A percentile compares a stretch with the other conserved stretches of the same genome.
These are phyloP conservation scores for Solanum hybrid DNA, from an alignment of 305 asterid species.

Conservation along the genomic window DNA sequence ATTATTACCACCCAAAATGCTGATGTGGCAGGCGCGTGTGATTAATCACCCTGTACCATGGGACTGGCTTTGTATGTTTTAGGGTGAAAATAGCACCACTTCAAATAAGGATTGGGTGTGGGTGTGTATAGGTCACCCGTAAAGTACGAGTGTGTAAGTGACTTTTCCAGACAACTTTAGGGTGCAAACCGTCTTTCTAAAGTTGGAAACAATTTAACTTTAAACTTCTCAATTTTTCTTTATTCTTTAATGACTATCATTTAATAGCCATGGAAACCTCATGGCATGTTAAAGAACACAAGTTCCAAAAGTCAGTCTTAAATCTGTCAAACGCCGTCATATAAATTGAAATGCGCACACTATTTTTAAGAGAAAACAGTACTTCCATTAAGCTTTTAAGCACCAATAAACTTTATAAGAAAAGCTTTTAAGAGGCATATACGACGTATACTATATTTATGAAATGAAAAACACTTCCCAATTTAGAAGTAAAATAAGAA, in stretches of 20 bases:
- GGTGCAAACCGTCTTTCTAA: background rate
- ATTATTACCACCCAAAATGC: background rate
- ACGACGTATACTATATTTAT: background rate
- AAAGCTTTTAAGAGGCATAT: background rate
- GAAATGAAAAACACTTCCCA: background rate
- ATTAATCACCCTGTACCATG: background rate
- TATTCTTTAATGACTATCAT: background rate
- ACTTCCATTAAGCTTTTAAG: background rate
- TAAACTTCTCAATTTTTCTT: background rate
- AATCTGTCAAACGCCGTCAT: background rate
- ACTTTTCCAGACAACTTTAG: background rate
- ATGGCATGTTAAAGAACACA: background rate
- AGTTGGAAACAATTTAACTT: background rate
- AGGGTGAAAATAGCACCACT: background rate
- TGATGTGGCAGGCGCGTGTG: background rate
- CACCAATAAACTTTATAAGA: background rate
- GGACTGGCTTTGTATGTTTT: background rate
- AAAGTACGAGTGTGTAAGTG: background rate
- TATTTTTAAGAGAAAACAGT: background rate
- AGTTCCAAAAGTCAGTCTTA: background rate
- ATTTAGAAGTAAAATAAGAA: background rate
- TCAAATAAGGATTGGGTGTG: background rate
- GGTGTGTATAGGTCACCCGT: background rate
- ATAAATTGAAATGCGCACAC: background rate
- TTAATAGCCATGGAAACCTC: background rate